These are phyloP conservation scores for Thecaphora frezii DNA, from an alignment of 1,284 basidiomycete genomes.

Conservation along the genomic window DNA sequence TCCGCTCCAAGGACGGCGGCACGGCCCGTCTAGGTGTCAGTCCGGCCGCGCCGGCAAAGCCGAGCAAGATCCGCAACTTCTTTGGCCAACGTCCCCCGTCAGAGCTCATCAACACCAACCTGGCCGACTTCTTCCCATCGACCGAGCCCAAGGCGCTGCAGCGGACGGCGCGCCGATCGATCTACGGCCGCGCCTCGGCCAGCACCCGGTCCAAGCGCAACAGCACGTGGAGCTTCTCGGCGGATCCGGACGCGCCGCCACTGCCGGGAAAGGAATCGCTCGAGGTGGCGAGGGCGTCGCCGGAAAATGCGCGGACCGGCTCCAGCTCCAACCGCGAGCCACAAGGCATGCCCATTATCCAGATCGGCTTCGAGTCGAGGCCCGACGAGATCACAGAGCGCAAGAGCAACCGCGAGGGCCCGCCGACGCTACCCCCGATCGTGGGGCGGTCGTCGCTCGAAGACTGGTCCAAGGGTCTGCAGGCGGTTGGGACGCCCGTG, in stretches of 20 bases:
- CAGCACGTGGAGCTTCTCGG: slow-evolving; percentile 51
- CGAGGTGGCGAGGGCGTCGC: slow-evolving; percentile 6
- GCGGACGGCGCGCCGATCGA: slow-evolving; percentile 44
- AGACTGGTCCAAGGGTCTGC: slow-evolving; percentile 45
- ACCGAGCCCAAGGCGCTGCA: slow-evolving; percentile 72
- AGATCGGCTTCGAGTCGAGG: slow-evolving; percentile 29
- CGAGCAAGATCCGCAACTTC: slow-evolving; percentile 80
- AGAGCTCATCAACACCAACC: slow-evolving; percentile 93
- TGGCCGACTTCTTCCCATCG: slow-evolving; percentile 92
- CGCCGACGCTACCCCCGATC: slow-evolving; percentile 45
- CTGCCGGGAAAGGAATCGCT: slow-evolving; percentile 42
- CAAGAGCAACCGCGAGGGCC: slow-evolving; percentile 8
- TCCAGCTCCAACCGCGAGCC: slow-evolving; percentile 16
- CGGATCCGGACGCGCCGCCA: slow-evolving; percentile 42
- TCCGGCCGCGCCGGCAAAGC: slow-evolving; percentile 25
- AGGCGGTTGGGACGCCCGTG: slow-evolving; percentile 36
- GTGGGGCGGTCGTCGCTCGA: slow-evolving; percentile 41
- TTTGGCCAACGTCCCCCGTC: slow-evolving; percentile 95
- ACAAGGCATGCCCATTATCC: slow-evolving; percentile 26
- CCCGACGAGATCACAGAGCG: slow-evolving; percentile 13
- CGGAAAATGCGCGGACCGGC: not conserved
- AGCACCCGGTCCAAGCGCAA: slow-evolving; percentile 50
- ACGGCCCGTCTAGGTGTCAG: not conserved
- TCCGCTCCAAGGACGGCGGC: slow-evolving; percentile 12
- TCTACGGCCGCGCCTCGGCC: slow-evolving; percentile 47